Conservation (phyloP, 1,284 basidiomycete genomes). For the Ceraceosorus bombacis region DNA sequence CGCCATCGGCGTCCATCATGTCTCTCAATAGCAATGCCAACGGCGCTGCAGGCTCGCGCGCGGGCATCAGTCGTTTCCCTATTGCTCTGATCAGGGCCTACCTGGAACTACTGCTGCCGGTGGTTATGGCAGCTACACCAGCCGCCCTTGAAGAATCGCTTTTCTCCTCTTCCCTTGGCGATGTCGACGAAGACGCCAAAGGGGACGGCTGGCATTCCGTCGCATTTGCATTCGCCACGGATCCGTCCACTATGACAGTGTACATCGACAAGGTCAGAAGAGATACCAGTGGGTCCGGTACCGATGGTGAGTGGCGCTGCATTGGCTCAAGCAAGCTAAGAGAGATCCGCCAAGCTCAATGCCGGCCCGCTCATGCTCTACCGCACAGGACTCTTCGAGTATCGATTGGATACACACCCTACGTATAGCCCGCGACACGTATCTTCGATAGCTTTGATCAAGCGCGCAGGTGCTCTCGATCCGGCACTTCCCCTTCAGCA, state of each 20-base stretch:
- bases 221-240: conserved; percentile 25
- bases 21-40: too few species aligned
- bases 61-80: background rate
- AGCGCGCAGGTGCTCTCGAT: conserved; percentile 76
- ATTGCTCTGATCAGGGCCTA: conserved; percentile 18
- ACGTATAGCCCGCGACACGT: conserved; percentile 73
- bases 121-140: conserved; percentile 14
- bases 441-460: conserved; percentile 87
- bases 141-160: background rate
- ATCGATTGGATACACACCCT: conserved; percentile 64
- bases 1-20: too few species aligned
- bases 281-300: conserved; percentile 1
- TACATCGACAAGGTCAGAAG: conserved; percentile 37
- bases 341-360: too few species aligned
- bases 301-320: conserved; percentile 13
- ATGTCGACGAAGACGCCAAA: background rate
- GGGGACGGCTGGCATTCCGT: conserved; percentile 23
- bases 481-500: conserved; percentile 66
- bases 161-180: background rate
- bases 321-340: too few species aligned
- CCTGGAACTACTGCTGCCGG: conserved; percentile 23
- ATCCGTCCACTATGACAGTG: conserved; percentile 26
- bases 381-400: conserved; percentile 46
- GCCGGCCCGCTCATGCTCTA: background rate
- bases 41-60: too few species aligned